Conservation (phyloP, 2,329 filamentous ascomycete species). For the Fusarium euwallaceae region DNA sequence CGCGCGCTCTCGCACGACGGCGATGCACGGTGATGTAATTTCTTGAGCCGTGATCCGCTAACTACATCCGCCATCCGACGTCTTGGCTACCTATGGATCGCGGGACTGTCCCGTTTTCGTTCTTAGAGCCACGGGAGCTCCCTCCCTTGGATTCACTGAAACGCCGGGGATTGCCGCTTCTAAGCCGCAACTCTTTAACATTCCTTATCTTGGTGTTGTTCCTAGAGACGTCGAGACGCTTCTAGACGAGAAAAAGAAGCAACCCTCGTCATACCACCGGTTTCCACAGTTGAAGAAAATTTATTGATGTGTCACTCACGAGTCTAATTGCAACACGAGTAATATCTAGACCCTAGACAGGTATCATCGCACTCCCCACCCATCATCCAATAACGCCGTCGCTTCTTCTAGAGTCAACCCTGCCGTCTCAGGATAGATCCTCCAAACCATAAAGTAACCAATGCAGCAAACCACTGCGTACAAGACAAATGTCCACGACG, state of each 20-base stretch:
- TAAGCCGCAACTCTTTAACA: slow-evolving; percentile 20
- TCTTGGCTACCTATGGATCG: background rate
- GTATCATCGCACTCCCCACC: slow-evolving; percentile 75
- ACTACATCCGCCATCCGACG: slow-evolving; percentile 11
- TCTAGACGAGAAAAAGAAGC: slow-evolving; percentile 20
- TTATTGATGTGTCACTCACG: slow-evolving; percentile 5
- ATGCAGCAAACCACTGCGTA: slow-evolving; percentile 79
- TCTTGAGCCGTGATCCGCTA: slow-evolving; percentile 31
- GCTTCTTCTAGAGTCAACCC: slow-evolving; percentile 87
- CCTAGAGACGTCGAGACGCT: slow-evolving; percentile 24
- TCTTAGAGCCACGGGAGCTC: background rate
- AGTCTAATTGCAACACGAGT: background rate
- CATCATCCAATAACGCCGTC: slow-evolving; percentile 75
- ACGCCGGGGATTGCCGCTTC: slow-evolving; percentile 35
- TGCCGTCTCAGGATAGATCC: slow-evolving; percentile 88
- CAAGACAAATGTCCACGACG: slow-evolving; percentile 82
- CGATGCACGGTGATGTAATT: slow-evolving; percentile 45
- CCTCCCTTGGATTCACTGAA: background rate
- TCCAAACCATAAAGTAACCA: slow-evolving; percentile 78
- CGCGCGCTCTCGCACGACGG: slow-evolving; percentile 6
- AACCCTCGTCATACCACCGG: background rate
- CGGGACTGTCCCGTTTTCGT: slow-evolving; percentile 2
- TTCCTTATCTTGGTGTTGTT: background rate
- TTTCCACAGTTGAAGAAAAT: background rate
- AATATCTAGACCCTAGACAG: slow-evolving; percentile 10